Conservation (phyloP, 2,329 filamentous ascomycete species). For the Fusarium verticillioides region DNA sequence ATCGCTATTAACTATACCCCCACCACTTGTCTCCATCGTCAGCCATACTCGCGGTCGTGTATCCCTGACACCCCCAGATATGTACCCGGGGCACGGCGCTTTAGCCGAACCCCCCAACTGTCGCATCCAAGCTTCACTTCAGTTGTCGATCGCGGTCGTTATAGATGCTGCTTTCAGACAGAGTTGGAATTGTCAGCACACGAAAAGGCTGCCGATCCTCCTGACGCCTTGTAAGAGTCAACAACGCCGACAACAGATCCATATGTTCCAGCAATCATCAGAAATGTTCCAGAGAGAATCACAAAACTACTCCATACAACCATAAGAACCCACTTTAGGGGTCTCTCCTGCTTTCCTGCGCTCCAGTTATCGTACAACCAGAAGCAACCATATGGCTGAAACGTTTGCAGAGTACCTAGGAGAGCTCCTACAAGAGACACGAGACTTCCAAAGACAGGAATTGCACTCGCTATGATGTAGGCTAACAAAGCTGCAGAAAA, state of each 20-base stretch:
- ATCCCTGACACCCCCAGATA: too few relatives aligned
- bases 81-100: too few relatives aligned
- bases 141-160: too few relatives aligned
- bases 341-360: slow-evolving; percentile 22
- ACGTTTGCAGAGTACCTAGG: slow-evolving; percentile 46
- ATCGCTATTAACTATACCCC: too few relatives aligned
- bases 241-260: slow-evolving; percentile 53
- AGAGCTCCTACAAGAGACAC: slow-evolving; percentile 48
- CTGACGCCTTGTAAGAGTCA: slow-evolving; percentile 49
- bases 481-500: slow-evolving; percentile 40
- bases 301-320: slow-evolving; percentile 23
- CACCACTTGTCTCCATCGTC: too few relatives aligned
- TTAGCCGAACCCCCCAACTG: too few relatives aligned
- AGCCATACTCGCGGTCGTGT: too few relatives aligned
- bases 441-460: slow-evolving; percentile 43
- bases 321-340: slow-evolving; percentile 24
- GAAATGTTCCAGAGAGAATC: slow-evolving; percentile 46
- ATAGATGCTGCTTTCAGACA: not conserved
- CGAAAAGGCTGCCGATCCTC: slow-evolving; percentile 54
- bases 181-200: slow-evolving; percentile 57
- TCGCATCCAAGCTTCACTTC: too few relatives aligned
- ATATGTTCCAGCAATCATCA: slow-evolving; percentile 59
- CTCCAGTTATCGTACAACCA: slow-evolving; percentile 46
- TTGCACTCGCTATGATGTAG: slow-evolving; percentile 44
- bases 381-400: slow-evolving; percentile 46